Base-by-base conservation (phyloP, 805 yeast species). In the Isabelozyma gotoi region DNA sequence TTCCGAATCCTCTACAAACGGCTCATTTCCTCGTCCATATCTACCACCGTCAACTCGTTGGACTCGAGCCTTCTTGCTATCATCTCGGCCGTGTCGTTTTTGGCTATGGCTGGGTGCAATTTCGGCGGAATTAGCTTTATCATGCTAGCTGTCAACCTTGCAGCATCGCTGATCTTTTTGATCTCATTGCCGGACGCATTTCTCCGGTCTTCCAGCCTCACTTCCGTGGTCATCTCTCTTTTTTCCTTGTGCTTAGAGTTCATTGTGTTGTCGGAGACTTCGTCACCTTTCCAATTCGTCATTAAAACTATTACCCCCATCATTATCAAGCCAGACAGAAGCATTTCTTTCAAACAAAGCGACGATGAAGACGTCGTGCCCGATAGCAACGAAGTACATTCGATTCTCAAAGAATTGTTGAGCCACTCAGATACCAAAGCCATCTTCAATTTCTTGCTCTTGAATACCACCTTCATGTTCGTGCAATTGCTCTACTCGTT, bases 401-500 rank as follows among this genome's bases (percentile, higher is more conserved):
- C 57, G 3, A 61, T 67, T 16, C 42, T 68, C n/a, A 53, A 48
- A 27, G 68, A 68, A 43, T 49, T 71, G 35, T 45, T 68, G 40
- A 45, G 55, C 20, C 76, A 71, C 46, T 44, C 67, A 1, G 97
- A 90, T 50, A 90, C 97, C 0, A 74, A 86, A 47, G 89, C 96
- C 10, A 94, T 94, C 21, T 91, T 94, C 64, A 84, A 88, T 44
- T 94, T 92, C 56, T 67, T 94, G 38, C 63, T 92, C 49, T 74
- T 94, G 47, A 94, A 94, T 64, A 81, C 96, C 10, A 79, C 94
- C 2, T 94, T 94, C 67, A 94, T 94, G 99, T 81, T 94, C 56
- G 83, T 94, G 33, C 99, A 94, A 67, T 74, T 94, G 50, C 67
- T 94, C 7, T 94, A 94, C 62, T 91, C 98, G 0, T 85, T 94